Evolutionary conservation across 1,284 basidiomycete species (phyloP).

Genomic region (Melampsora abietis-canadensis): DNA sequence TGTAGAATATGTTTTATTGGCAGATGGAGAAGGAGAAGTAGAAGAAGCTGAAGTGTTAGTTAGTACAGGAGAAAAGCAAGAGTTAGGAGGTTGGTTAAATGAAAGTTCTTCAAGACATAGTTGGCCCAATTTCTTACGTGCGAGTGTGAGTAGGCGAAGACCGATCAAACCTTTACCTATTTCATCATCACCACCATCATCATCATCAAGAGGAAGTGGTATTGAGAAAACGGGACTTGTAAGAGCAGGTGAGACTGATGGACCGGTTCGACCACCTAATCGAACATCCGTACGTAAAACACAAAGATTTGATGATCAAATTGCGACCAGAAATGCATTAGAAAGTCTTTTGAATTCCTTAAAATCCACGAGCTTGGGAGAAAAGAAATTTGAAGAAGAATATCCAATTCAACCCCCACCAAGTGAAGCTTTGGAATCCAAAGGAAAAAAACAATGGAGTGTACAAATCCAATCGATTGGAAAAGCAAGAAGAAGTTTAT

Average conservation of each 20-base stretch:
- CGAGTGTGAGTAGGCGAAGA: not conserved
- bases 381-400: not conserved
- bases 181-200: not conserved
- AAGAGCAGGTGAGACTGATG: slow-evolving; percentile 35
- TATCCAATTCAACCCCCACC: not conserved
- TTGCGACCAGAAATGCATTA: slow-evolving; percentile 17
- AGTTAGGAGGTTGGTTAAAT: not conserved
- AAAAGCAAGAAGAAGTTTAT: slow-evolving; percentile 13
- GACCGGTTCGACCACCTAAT: slow-evolving; percentile 36
- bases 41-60: not conserved
- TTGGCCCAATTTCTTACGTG: not conserved
- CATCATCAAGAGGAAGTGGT: slow-evolving; percentile 6
- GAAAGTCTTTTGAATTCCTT: slow-evolving; percentile 17
- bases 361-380: not conserved
- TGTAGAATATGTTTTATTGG: slow-evolving; percentile 26
- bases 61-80: not conserved
- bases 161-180: not conserved
- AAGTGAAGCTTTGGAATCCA: not conserved
- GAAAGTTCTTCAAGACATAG: not conserved
- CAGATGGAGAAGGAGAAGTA: not conserved
- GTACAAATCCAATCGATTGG: slow-evolving; percentile 18
- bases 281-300: slow-evolving; percentile 27
- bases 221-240: slow-evolving; percentile 29
- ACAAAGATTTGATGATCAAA: slow-evolving; percentile 28
- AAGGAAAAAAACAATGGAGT: slow-evolving; percentile 9